These are phyloP conservation scores for Taphrina populina DNA, from an alignment of 1,139 yeast genomes.

Conservation along the genomic window DNA sequence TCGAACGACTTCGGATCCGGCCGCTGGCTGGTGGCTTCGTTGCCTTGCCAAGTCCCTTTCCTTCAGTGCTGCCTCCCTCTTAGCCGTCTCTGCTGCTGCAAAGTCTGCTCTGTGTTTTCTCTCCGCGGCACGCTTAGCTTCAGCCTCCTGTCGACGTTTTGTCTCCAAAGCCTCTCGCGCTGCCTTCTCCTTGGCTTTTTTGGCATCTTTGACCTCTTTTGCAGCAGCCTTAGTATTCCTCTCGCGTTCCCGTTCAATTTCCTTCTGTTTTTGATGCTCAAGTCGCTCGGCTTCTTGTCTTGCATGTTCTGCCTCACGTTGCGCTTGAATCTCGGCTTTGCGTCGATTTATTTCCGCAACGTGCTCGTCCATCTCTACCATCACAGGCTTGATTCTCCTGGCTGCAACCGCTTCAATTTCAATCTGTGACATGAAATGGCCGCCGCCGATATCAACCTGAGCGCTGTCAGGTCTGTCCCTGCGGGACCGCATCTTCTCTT, in stretches of 20 bases:
- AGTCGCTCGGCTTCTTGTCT: conserved; percentile 26
- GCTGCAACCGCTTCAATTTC: conserved; percentile 33
- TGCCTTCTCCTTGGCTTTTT: conserved; percentile 18
- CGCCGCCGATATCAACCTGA: conserved; percentile 30
- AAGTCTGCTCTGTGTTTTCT: conserved; percentile 3
- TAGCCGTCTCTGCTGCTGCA: conserved; percentile 13
- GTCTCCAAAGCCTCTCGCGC: conserved; percentile 15
- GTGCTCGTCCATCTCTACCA: conserved; percentile 31
- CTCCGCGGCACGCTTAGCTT: conserved; percentile 19
- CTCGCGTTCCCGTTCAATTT: conserved; percentile 24
- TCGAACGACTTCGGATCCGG: conserved; percentile 7
- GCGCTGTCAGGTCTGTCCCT: conserved; percentile 2
- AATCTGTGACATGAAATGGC: conserved; percentile 30
- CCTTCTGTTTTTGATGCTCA: conserved; percentile 21
- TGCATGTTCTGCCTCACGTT: conserved; percentile 20
- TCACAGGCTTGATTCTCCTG: conserved; percentile 23
- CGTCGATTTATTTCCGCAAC: conserved; percentile 31
- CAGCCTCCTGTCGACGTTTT: conserved; percentile 18
- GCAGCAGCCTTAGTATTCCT: conserved; percentile 25
- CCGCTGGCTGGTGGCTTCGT: not conserved
- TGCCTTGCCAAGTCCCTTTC: not conserved
- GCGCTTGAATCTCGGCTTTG: conserved; percentile 29
- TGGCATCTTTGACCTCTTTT: conserved; percentile 16
- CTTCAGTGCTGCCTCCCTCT: conserved; percentile 3
- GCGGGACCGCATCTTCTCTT: conserved; percentile 15